Evolutionary conservation across 192 early-diverging fungal species (phyloP), one percentile per base, ranked within the genome.

Genomic region (Linderina pennispora): DNA sequence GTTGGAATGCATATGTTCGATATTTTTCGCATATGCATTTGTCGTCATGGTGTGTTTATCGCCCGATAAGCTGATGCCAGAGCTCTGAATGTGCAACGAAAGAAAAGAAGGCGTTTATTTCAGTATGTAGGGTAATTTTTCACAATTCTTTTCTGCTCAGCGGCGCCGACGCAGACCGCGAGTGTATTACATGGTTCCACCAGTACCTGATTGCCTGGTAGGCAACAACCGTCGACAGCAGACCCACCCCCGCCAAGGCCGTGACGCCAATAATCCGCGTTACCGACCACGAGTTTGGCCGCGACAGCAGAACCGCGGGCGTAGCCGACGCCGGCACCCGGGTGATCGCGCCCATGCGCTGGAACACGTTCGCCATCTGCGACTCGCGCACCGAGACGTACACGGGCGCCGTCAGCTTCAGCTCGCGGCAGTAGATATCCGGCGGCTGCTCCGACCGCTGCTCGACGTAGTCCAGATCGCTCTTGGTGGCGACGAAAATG

Each of bases 401-500:
- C 5, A 97, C 73, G 15, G 97, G 97, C n/a, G 89, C 84, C 3
- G 80, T 78, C 5, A 99, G 74, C 2, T 87, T 84, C 4, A 97
- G 70, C 28, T 80, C 77, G 13, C 93, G 78, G 50, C 97, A 99
- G 58, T 93, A 99, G 1, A 86, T 86, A 52, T 97, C 94, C 2
- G 97, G 97, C 38, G 90, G 91, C 21, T 85, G 65, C 11, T 90
- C 91, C 36, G 84, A 78, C 3, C 90, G 69, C 60, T 87, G 60
- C 53, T 74, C 40, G 0, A 97, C 93, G 19, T 89, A 67, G 58
- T 98, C 93, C 21, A 83, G 69, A 43, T 99, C 97, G 50, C 90
- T 87, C 48, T 97, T 95, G 25, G 94, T 94, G 1, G 94, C 92
- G 26, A 99, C 89, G 76, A 94, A 91, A 2, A 97, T 84, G 21